Conservation (phyloP, 345 rosid species). For the Limnanthes douglasii region DNA sequence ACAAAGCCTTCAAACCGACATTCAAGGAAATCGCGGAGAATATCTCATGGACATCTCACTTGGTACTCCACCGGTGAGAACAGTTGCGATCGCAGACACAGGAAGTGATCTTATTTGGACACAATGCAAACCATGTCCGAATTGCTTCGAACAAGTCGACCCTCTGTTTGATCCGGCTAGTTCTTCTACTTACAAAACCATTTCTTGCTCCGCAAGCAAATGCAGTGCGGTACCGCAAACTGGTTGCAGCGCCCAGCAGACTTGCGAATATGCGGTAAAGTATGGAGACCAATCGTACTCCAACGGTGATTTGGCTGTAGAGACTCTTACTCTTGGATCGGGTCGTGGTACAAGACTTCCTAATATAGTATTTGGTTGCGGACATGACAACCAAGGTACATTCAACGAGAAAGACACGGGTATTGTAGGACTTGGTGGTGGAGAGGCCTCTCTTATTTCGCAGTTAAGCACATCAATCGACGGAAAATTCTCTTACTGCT, state of each 20-base stretch:
- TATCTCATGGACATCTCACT: conserved; percentile 37
- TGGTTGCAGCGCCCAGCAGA: neutral
- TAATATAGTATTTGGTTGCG: conserved; percentile 31
- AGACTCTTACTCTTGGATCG: conserved; percentile 29
- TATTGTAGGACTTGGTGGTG: conserved; percentile 47
- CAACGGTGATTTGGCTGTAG: conserved; percentile 26
- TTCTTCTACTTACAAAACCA: conserved; percentile 25
- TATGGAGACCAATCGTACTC: conserved; percentile 28
- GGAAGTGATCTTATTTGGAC: conserved; percentile 56
- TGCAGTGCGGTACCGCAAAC: conserved; percentile 13
- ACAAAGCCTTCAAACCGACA: conserved; percentile 18
- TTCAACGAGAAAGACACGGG: conserved; percentile 29
- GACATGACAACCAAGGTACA: conserved; percentile 26
- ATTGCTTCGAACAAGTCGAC: conserved; percentile 29
- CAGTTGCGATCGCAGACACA: conserved; percentile 36
- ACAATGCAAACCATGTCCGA: conserved; percentile 45
- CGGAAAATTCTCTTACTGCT: conserved; percentile 49
- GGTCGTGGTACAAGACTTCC: conserved; percentile 20
- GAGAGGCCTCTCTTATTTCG: conserved; percentile 26
- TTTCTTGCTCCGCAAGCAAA: conserved; percentile 18
- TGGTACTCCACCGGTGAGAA: conserved; percentile 31
- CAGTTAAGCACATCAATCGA: conserved; percentile 26
- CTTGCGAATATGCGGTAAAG: conserved; percentile 13
- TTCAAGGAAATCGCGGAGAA: conserved; percentile 26
- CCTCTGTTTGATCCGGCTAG: conserved; percentile 29